These are phyloP conservation scores for Elongisporangium prolatum DNA, from an alignment of 352 stramenopile species.

Conservation along the genomic window DNA sequence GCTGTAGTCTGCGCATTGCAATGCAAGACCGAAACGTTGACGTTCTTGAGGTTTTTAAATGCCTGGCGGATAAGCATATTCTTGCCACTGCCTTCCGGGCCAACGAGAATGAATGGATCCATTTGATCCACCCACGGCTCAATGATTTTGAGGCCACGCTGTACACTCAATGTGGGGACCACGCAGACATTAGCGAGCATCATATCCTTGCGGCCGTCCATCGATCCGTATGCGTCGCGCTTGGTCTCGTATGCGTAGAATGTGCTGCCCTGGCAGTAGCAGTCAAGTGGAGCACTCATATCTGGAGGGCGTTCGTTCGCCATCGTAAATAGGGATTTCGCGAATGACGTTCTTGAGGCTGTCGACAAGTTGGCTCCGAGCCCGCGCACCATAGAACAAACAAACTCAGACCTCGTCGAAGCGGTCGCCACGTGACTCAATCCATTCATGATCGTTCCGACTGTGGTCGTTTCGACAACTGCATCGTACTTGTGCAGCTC, in stretches of 20 bases:
- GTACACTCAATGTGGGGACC: slow-evolving; percentile 77
- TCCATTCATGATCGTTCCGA: slow-evolving; percentile 92
- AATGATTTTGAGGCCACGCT: slow-evolving; percentile 86
- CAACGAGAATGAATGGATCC: slow-evolving; percentile 94
- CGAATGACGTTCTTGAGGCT: slow-evolving; percentile 69
- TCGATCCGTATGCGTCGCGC: slow-evolving; percentile 64
- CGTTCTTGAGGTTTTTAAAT: slow-evolving; percentile 74
- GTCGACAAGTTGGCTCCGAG: slow-evolving; percentile 90
- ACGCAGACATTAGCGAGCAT: slow-evolving; percentile 29
- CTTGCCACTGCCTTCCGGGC: slow-evolving; percentile 92
- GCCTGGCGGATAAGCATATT: slow-evolving; percentile 93
- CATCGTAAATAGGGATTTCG: slow-evolving; percentile 91
- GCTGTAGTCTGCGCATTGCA: slow-evolving; percentile 94
- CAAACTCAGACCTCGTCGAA: slow-evolving; percentile 82
- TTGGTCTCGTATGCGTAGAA: slow-evolving; percentile 81
- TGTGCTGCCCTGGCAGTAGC: slow-evolving; percentile 67
- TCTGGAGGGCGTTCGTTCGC: slow-evolving; percentile 88
- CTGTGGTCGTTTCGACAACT: slow-evolving; percentile 91
- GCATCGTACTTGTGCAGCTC: slow-evolving; percentile 83
- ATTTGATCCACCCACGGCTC: slow-evolving; percentile 90
- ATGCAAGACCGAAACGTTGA: slow-evolving; percentile 85
- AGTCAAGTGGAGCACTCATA: slow-evolving; percentile 84
- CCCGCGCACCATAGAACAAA: slow-evolving; percentile 88
- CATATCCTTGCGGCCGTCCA: slow-evolving; percentile 61
- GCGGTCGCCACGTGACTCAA: slow-evolving; percentile 82